Evolutionary conservation across 2,329 filamentous ascomycete species (phyloP), one percentile per base, ranked within the genome.

Genomic region (Coniochaeta prunicola): DNA sequence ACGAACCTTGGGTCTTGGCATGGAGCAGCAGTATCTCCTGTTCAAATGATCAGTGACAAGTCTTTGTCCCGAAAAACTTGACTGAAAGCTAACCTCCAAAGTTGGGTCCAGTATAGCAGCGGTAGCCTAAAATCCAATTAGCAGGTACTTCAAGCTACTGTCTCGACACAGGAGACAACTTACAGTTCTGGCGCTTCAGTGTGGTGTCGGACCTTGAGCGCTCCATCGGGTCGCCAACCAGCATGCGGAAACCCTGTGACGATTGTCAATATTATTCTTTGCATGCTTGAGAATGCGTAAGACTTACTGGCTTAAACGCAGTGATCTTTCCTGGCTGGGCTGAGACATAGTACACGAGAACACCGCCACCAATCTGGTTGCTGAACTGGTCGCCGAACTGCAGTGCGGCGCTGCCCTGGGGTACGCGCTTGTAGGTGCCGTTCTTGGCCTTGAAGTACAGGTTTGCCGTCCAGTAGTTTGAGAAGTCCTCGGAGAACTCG

Each of bases 371-470:
- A 1, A 70, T 77, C 45, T 75, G 70, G 17, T 73, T 76, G 63
- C 73, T 73, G 63, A 75, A 76, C 57, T 69, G 65, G 60, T 77
- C 74, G 58, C 66, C 69, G 64, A 76, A 73, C 61, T 77, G 74
- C 8, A 85, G 80, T 67, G 78, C 83, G 59, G 84, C 82, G 60
- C 83, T 81, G 36, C 81, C 78, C 68, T 70, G 67, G 64, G 66
- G 73, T 69, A 68, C 59, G 58, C 73, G 67, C 64, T 73, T 73
- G 61, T 66, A 74, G 9, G 69, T 67, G 45, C 70, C 70, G 63
- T 73, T 73, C 38, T 66, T 64, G 26, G 70, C 70, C 64, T 68
- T 68, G 66, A 70, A 71, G 67, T 70, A 71, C 60, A 73, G 57
- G 59, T 70, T 70, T 8, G 69, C 69, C 2, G 69, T 71, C 69